Conservation (phyloP, 2,329 filamentous ascomycete genomes). For the Aspergillus sp. region DNA sequence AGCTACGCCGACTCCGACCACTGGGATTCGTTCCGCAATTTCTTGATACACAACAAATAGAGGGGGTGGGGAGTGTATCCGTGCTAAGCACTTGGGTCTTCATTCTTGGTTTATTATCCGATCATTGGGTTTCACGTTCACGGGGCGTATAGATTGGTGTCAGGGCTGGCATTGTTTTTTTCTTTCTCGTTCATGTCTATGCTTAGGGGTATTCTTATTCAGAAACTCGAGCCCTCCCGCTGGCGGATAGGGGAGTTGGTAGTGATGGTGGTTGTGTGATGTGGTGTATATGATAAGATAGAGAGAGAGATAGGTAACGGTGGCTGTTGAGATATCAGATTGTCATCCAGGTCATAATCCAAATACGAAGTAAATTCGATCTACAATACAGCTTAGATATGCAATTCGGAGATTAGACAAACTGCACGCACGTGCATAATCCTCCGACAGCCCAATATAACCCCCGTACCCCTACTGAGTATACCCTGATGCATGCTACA, state of each 20-base stretch:
- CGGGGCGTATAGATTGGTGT: conserved; percentile 25
- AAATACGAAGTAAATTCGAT: no score
- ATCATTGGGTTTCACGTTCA: neutral
- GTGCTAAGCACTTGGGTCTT: neutral
- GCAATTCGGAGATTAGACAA: no score
- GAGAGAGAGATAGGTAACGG: neutral
- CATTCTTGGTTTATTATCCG: neutral
- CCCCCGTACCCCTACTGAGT: no score
- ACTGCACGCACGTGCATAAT: no score
- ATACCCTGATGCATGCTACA: no score
- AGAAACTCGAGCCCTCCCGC: conserved; percentile 10
- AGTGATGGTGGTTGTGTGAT: neutral
- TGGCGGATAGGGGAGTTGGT: conserved; percentile 17
- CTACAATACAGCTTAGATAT: no score
- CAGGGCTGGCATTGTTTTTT: conserved; percentile 13
- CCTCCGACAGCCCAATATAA: no score
- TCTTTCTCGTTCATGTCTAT: conserved; percentile 4
- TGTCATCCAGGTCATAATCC: neutral
- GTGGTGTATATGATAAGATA: conserved; percentile 2
- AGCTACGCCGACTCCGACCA: conserved; percentile 78
- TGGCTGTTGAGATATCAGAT: neutral
- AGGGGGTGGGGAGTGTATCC: neutral
- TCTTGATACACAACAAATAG: conserved; percentile 80
- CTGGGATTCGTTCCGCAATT: conserved; percentile 83
- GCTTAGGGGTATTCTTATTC: conserved; percentile 4